Evolutionary conservation across 495 filamentous ascomycete species (phyloP).

Genomic region (Aspergillus heteromorphus): DNA sequence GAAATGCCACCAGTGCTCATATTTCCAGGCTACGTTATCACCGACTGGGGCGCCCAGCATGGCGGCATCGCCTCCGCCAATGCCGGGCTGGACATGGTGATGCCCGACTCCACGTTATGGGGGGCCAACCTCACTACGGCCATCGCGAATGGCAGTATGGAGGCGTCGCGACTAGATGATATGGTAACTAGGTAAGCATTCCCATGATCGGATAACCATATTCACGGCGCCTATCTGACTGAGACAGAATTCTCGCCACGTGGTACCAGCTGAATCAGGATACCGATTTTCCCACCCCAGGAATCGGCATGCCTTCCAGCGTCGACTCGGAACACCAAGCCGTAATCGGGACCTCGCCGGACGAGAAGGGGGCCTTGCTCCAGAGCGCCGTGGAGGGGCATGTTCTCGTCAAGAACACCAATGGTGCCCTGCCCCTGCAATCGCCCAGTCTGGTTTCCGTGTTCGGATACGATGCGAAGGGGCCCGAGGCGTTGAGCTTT

Average conservation of each 20-base stretch:
- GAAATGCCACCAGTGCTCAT: slow-evolving; percentile 1
- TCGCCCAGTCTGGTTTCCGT: slow-evolving; percentile 53
- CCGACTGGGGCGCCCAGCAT: slow-evolving; percentile 58
- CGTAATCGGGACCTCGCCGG: slow-evolving; percentile 33
- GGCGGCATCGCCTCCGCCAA: slow-evolving; percentile 46
- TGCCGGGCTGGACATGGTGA: slow-evolving; percentile 56
- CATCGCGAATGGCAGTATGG: slow-evolving; percentile 45
- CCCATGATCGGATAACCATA: not conserved
- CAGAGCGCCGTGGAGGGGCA: slow-evolving; percentile 57
- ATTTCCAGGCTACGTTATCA: slow-evolving; percentile 45
- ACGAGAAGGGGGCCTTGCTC: slow-evolving; percentile 18
- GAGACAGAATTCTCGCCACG: slow-evolving; percentile 69
- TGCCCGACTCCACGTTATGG: slow-evolving; percentile 47
- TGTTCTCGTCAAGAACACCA: slow-evolving; percentile 69
- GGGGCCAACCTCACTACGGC: slow-evolving; percentile 47
- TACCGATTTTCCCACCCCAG: slow-evolving; percentile 45
- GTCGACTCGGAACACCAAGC: not conserved
- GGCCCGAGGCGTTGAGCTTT: not conserved
- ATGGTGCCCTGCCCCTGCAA: slow-evolving; percentile 57
- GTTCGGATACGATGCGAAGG: slow-evolving; percentile 62
- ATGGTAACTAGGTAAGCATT: slow-evolving; percentile 54
- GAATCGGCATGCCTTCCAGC: slow-evolving; percentile 38
- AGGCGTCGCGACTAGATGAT: slow-evolving; percentile 43
- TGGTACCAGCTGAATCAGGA: slow-evolving; percentile 84
- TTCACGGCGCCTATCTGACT: slow-evolving; percentile 50